These are phyloP conservation scores for Gamarada debralockiae DNA, from an alignment of 495 filamentous ascomycete genomes.

Conservation along the genomic window DNA sequence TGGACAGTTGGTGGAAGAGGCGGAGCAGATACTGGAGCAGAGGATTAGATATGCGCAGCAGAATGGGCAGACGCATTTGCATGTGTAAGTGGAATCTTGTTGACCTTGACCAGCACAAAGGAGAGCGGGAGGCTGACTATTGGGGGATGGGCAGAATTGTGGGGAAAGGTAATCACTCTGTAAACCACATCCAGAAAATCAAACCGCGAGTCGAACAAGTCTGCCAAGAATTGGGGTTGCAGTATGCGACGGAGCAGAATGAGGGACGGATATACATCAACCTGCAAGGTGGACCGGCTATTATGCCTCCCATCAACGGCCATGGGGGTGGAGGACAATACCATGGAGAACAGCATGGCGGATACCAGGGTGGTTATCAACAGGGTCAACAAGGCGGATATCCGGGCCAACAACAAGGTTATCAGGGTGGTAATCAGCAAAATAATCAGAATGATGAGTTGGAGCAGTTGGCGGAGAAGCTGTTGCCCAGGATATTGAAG, in stretches of 20 bases:
- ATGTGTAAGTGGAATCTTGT: conserved; percentile 58
- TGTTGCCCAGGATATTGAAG: conserved; percentile 55
- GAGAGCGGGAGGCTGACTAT: not conserved
- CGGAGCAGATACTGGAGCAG: conserved; percentile 80
- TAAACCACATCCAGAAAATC: conserved; percentile 77
- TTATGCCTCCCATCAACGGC: conserved; percentile 28
- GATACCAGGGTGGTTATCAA: not conserved
- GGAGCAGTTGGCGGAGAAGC: conserved; percentile 58
- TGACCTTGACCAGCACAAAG: not conserved
- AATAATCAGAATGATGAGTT: conserved; percentile 56
- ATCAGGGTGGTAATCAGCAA: conserved; percentile 17
- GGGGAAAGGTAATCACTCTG: conserved; percentile 88
- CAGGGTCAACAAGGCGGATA: conserved; percentile 28
- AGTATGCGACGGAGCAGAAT: conserved; percentile 83
- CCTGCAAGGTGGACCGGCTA: conserved; percentile 48
- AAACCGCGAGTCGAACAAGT: conserved; percentile 87
- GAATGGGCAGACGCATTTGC: conserved; percentile 70
- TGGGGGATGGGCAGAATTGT: conserved; percentile 69
- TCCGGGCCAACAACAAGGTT: conserved; percentile 31
- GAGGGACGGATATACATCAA: conserved; percentile 78
- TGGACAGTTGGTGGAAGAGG: conserved; percentile 90
- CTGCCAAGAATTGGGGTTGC: conserved; percentile 74
- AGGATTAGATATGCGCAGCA: conserved; percentile 70
- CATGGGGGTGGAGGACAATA: conserved; percentile 22
- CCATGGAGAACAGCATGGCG: conserved; percentile 24